Evolutionary conservation across 2,329 filamentous ascomycete genomes (phyloP).

Genomic region (Sporothrix luriei): DNA sequence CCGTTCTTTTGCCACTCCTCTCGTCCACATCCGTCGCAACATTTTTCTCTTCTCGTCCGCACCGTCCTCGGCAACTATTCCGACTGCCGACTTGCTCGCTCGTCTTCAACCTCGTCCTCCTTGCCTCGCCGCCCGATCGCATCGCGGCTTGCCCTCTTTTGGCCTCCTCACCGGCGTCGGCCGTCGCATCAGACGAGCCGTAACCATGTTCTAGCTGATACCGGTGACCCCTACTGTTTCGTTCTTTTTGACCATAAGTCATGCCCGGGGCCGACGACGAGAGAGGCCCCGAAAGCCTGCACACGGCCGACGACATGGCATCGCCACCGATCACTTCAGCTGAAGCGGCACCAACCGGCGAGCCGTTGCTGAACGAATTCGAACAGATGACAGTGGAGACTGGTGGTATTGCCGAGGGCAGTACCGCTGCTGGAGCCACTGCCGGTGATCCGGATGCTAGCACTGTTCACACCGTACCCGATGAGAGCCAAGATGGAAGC

Average conservation of each 20-base stretch:
- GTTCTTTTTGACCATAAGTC: neutral
- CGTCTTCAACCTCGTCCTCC: neutral
- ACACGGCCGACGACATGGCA: neutral
- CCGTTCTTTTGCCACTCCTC: neutral
- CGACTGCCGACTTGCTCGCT: neutral
- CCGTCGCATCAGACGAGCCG: neutral
- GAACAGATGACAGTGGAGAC: neutral
- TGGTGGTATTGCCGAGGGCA: neutral
- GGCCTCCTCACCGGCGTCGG: conserved; percentile 8
- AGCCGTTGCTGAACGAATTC: neutral
- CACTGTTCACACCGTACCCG: neutral
- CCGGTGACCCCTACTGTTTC: neutral
- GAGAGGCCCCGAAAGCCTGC: conserved; percentile 8
- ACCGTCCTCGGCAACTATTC: neutral
- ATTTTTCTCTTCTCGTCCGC: too few relatives aligned
- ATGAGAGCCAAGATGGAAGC: neutral
- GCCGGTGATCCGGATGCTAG: neutral
- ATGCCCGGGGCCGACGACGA: neutral
- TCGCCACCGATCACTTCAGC: neutral
- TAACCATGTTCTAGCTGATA: conserved; percentile 13
- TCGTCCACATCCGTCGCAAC: neutral
- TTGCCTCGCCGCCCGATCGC: too few relatives aligned
- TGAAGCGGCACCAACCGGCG: neutral
- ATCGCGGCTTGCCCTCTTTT: conserved; percentile 3
- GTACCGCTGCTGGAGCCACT: neutral